A percentile compares a stretch with the other conserved stretches of the same genome.
Evolutionary conservation across 192 early-diverging fungal species (phyloP).

Genomic region (Helicostylum pulchrum): DNA sequence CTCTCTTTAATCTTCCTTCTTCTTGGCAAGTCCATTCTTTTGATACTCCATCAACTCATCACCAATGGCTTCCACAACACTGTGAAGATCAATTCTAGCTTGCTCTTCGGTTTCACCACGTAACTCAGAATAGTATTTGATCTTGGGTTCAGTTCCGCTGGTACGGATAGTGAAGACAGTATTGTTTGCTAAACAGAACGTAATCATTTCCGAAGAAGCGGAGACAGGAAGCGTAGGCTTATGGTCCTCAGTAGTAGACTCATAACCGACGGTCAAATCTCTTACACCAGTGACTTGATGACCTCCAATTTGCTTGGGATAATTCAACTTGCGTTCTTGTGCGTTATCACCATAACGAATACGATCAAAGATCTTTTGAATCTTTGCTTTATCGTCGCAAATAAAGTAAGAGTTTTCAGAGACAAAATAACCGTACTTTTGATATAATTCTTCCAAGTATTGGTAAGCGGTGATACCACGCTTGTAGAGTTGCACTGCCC

Average conservation of each 20-base stretch:
- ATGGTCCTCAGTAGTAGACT: conserved; percentile 61
- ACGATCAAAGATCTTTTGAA: conserved; percentile 69
- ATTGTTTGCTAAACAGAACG: conserved; percentile 72
- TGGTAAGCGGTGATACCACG: conserved; percentile 57
- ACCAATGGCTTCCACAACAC: conserved; percentile 51
- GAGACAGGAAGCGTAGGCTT: conserved; percentile 73
- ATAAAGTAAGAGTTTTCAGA: conserved; percentile 88
- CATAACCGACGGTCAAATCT: conserved; percentile 88
- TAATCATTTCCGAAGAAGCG: conserved; percentile 84
- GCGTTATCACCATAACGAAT: conserved; percentile 68
- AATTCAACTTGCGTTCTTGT: conserved; percentile 52
- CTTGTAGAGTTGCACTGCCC: conserved; percentile 62
- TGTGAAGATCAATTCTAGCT: conserved; percentile 48
- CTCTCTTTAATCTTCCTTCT: conserved; percentile 26
- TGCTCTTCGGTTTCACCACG: conserved; percentile 46
- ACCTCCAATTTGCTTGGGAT: conserved; percentile 69
- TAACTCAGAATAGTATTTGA: conserved; percentile 83
- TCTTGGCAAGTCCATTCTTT: conserved; percentile 45
- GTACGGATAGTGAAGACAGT: conserved; percentile 67
- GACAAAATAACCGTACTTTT: conserved; percentile 80
- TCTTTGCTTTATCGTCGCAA: conserved; percentile 70
- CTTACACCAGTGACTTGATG: conserved; percentile 70
- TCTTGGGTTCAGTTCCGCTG: conserved; percentile 88
- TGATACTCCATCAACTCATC: conserved; percentile 49
- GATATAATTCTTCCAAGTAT: conserved; percentile 73